A percentile compares a stretch with the other conserved stretches of the same genome.
Evolutionary conservation across 2,329 filamentous ascomycete genomes (phyloP).

Genomic region (Xylariaceae sp.): DNA sequence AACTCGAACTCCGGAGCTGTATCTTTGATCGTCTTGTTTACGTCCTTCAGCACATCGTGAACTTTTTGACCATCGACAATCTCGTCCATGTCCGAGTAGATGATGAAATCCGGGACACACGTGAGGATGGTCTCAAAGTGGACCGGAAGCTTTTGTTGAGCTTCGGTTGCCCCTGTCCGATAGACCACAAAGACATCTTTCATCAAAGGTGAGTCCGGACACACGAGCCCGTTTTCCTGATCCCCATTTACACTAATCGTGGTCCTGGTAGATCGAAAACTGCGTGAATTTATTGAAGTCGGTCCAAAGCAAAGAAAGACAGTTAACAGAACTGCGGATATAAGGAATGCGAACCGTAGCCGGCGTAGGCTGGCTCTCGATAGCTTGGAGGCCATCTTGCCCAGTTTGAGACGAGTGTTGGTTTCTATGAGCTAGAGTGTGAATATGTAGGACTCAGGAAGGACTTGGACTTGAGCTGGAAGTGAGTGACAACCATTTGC

Average conservation of each 20-base stretch:
- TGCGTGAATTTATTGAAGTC: not conserved
- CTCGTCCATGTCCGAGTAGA: constrained; percentile 25
- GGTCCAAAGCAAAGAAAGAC: constrained; percentile 10
- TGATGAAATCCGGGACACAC: constrained; percentile 22
- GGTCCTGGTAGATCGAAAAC: not conserved
- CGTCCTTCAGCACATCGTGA: constrained; percentile 18
- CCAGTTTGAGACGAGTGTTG: not conserved
- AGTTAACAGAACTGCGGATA: constrained; percentile 7
- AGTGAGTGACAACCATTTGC: not conserved
- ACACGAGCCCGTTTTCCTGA: constrained; percentile 11
- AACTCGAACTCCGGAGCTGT: constrained; percentile 16
- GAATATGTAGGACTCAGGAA: not conserved
- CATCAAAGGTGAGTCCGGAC: constrained; percentile 16
- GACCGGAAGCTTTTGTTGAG: constrained; percentile 19
- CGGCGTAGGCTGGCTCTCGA: constrained; percentile 14
- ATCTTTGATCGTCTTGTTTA: constrained; percentile 18
- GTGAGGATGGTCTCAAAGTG: constrained; percentile 24
- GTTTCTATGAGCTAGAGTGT: not conserved
- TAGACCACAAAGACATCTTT: constrained; percentile 20
- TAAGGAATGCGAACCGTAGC: constrained; percentile 12
- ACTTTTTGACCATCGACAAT: constrained; percentile 19
- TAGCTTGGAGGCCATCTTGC: constrained; percentile 12
- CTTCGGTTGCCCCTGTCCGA: constrained; percentile 20
- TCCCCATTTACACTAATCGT: not conserved
- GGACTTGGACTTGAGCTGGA: not conserved